These are phyloP conservation scores for Rhizopogon roseolus DNA, from an alignment of 768 basidiomycete species.

Conservation along the genomic window DNA sequence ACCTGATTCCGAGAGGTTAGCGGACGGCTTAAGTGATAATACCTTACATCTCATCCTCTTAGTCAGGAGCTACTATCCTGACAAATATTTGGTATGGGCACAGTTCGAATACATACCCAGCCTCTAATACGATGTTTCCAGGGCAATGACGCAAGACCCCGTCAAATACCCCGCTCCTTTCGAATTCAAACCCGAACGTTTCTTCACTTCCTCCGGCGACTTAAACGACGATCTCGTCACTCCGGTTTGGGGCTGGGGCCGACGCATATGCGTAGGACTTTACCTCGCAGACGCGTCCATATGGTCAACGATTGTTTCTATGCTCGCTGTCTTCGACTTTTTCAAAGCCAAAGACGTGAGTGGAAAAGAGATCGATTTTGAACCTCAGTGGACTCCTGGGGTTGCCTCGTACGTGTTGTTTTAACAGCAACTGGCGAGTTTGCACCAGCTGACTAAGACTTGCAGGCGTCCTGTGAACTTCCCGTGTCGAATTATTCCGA, in stretches of 20 bases:
- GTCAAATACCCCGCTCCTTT: too few relatives aligned
- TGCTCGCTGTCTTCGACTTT: constrained; percentile 33
- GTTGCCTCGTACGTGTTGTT: constrained; percentile 13
- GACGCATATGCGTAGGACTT: constrained; percentile 33
- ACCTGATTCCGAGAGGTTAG: constrained; percentile 6
- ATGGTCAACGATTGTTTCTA: constrained; percentile 33
- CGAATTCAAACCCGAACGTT: too few relatives aligned
- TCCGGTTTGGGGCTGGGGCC: too few relatives aligned
- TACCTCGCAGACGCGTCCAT: constrained; percentile 30
- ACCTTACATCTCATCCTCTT: not conserved
- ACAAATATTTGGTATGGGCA: constrained; percentile 2
- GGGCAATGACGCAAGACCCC: constrained; percentile 36
- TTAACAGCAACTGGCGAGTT: not conserved
- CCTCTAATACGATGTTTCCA: not conserved
- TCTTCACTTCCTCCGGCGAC: too few relatives aligned
- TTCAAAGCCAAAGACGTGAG: constrained; percentile 25
- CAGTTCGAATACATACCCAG: not conserved
- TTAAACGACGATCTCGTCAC: too few relatives aligned
- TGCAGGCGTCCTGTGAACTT: too few relatives aligned
- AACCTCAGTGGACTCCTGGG: constrained; percentile 16
- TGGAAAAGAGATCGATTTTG: constrained; percentile 21
- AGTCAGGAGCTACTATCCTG: constrained; percentile 1
- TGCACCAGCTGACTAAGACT: not conserved
- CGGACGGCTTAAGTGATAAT: too few relatives aligned
- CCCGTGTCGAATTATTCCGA: constrained; percentile 16